Evolutionary conservation across 208 protist species (phyloP).

Genomic region (Phytomonas sp.): DNA sequence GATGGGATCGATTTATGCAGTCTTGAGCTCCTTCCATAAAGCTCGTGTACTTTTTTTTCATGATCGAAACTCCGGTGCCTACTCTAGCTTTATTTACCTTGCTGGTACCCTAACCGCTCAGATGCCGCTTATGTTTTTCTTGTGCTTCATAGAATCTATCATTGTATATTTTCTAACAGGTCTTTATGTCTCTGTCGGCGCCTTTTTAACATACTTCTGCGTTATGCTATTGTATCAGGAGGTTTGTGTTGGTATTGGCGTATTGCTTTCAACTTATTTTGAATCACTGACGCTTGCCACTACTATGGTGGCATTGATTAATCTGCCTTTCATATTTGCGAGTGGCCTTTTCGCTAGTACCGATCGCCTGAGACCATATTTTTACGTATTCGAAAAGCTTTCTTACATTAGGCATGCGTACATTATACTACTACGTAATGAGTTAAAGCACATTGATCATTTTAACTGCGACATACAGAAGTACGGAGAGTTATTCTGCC

Average conservation of each 20-base stretch:
- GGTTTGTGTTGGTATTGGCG: conserved; percentile 42
- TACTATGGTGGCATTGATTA: conserved; percentile 39
- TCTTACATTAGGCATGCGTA: conserved; percentile 63
- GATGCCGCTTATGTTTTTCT: conserved; percentile 41
- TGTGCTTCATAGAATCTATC: conserved; percentile 24
- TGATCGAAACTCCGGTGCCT: conserved; percentile 60
- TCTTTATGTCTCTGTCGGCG: conserved; percentile 22
- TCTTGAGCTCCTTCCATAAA: conserved; percentile 43
- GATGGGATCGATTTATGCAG: conserved; percentile 44
- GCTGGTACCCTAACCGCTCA: conserved; percentile 31
- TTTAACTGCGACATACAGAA: conserved; percentile 41
- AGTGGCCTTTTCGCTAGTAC: conserved; percentile 64
- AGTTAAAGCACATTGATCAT: conserved; percentile 40
- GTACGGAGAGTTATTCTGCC: conserved; percentile 41
- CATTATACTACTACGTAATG: conserved; percentile 54
- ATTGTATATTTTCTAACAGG: conserved; percentile 66
- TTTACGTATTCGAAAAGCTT: conserved; percentile 72
- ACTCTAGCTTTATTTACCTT: conserved; percentile 55
- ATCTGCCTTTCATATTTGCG: conserved; percentile 50
- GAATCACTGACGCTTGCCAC: conserved; percentile 27
- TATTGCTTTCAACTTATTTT: conserved; percentile 40
- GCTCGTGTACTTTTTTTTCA: conserved; percentile 45
- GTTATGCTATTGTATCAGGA: conserved; percentile 36
- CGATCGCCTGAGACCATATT: conserved; percentile 58
- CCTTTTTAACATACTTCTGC: conserved; percentile 61